Evolutionary conservation across 768 basidiomycete species (phyloP).

Genomic region (Trametes cinnabarina): DNA sequence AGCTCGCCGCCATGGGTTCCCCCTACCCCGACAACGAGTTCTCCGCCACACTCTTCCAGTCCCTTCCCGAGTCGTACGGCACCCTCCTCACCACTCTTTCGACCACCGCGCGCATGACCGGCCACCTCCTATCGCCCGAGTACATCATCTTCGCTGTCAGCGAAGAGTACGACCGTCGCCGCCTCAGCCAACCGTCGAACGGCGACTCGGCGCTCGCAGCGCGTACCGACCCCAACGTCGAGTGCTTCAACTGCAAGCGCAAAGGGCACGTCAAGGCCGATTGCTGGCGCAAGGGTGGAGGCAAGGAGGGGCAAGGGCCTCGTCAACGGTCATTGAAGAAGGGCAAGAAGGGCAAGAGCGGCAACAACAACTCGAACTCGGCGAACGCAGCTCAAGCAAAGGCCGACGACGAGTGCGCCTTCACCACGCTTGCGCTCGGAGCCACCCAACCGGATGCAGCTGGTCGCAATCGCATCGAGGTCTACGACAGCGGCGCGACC

Average conservation of each 20-base stretch:
- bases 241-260: constrained; percentile 1
- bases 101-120: constrained; percentile 23
- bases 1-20: constrained; percentile 35
- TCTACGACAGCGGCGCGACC: background rate
- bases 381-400: background rate
- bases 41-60: constrained; percentile 34
- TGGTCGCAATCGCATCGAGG: no score
- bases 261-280: background rate
- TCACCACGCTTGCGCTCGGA: background rate
- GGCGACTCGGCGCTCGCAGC: background rate
- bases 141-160: constrained; percentile 17
- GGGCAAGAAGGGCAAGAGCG: background rate
- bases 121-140: constrained; percentile 22
- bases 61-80: constrained; percentile 36
- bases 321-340: no score
- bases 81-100: constrained; percentile 32
- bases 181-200: background rate
- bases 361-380: background rate
- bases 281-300: background rate
- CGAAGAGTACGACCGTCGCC: background rate
- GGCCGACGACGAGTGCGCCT: background rate
- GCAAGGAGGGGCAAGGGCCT: background rate
- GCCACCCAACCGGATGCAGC: no score
- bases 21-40: constrained; percentile 32
- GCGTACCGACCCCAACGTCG: background rate